Conservation (phyloP, 106 monocot species). For the Ottelia alismoides region DNA sequence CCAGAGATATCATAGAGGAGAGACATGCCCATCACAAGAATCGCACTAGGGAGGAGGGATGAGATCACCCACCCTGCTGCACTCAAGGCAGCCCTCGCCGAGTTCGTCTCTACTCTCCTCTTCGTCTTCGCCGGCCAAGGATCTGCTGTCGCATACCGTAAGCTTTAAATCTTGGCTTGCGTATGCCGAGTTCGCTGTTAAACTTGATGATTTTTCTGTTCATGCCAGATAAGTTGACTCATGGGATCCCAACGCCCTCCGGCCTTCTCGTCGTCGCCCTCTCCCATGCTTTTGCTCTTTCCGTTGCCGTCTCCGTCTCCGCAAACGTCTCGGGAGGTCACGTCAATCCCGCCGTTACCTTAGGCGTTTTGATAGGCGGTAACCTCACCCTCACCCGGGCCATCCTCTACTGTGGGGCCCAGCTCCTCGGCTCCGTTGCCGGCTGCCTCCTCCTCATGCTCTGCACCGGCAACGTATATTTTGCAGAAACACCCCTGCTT, state of each 20-base stretch:
- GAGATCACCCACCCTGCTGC: slow-evolving; percentile 4
- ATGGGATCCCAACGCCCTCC: background rate
- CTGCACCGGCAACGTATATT: background rate
- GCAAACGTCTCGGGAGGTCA: too few species aligned
- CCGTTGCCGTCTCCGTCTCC: slow-evolving; percentile 10
- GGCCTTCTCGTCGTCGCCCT: slow-evolving; percentile 7
- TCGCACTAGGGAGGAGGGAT: slow-evolving; percentile 7
- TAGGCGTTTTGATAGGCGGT: slow-evolving; percentile 9
- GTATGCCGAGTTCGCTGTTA: background rate
- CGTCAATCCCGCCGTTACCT: too few species aligned
- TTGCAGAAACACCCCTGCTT: too few species aligned
- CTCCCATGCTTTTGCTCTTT: too few species aligned
- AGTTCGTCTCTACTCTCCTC: slow-evolving; percentile 9
- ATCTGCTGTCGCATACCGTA: slow-evolving; percentile 6
- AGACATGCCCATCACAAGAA: slow-evolving; percentile 7
- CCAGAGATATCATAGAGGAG: too few species aligned
- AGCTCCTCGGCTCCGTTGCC: slow-evolving; percentile 13
- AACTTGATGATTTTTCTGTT: too few species aligned
- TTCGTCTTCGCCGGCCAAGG: too few species aligned
- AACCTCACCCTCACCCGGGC: slow-evolving; percentile 9
- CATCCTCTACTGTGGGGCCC: slow-evolving; percentile 11
- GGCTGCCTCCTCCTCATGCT: slow-evolving; percentile 10
- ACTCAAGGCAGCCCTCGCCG: slow-evolving; percentile 3
- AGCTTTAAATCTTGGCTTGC: background rate
- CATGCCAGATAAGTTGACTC: slow-evolving; percentile 4